These are phyloP conservation scores for Claviceps digitariae DNA, from an alignment of 2,329 filamentous ascomycete genomes.

Conservation along the genomic window DNA sequence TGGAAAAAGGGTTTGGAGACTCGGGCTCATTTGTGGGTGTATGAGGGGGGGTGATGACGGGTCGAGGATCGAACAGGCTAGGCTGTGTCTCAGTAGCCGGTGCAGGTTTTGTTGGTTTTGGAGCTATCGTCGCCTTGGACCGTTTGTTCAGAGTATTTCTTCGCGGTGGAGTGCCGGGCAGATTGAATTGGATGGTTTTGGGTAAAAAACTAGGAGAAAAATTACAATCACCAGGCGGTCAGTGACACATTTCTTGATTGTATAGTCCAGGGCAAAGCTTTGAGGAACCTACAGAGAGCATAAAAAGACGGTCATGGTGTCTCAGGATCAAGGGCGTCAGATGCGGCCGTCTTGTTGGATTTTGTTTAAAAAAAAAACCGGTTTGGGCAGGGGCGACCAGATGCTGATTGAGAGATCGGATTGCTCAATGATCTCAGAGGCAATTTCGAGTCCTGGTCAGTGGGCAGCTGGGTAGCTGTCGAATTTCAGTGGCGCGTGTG, in stretches of 20 bases:
- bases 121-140: constrained; percentile 14
- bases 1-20: constrained; percentile 36
- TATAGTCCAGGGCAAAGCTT: not conserved
- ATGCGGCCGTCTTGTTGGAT: not conserved
- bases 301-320: constrained; percentile 28
- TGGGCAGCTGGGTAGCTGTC: not conserved
- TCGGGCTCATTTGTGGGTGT: constrained; percentile 37
- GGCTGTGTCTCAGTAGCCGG: constrained; percentile 26
- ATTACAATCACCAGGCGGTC: not conserved
- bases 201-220: constrained; percentile 60
- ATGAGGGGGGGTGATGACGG: constrained; percentile 39
- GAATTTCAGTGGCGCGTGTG: not conserved
- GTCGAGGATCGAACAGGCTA: constrained; percentile 37
- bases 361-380: not conserved
- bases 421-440: not conserved
- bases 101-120: constrained; percentile 12
- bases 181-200: constrained; percentile 79
- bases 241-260: not conserved
- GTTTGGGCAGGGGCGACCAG: too few relatives aligned
- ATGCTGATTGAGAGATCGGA: too few relatives aligned
- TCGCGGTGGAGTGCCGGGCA: constrained; percentile 39
- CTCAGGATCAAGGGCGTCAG: not conserved
- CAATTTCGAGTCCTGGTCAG: not conserved
- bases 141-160: constrained; percentile 18
- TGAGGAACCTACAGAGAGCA: constrained; percentile 25